Conservation (phyloP, 1,139 yeast species). For the Debaryomyces sp. region DNA sequence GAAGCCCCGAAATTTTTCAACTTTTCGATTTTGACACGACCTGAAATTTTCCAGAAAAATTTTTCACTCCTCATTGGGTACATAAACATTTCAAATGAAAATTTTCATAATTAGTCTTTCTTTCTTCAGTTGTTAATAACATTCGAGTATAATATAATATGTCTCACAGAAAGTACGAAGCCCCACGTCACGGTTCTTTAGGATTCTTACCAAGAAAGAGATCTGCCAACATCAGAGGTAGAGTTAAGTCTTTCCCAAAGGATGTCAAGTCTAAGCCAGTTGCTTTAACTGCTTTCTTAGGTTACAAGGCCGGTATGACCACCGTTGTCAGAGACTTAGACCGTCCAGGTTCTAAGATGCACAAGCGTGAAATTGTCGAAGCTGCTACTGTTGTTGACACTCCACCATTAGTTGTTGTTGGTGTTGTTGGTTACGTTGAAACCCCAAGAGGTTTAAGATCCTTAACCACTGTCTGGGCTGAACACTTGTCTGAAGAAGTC, state of each 20-base stretch:
- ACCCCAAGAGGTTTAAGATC: slow-evolving; percentile 99
- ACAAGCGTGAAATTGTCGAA: slow-evolving; percentile 99
- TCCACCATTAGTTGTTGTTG: slow-evolving; percentile 98
- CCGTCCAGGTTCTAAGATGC: slow-evolving; percentile 99
- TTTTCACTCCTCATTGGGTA: slow-evolving; percentile 10
- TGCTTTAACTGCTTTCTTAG: slow-evolving; percentile 98
- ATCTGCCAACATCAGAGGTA: slow-evolving; percentile 98
- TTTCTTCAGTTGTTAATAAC: slow-evolving; percentile 30
- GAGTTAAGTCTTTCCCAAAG: slow-evolving; percentile 99
- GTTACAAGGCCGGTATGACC: slow-evolving; percentile 99
- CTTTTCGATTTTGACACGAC: slow-evolving; percentile 15
- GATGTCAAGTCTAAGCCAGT: slow-evolving; percentile 98
- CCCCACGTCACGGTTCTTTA: slow-evolving; percentile 99
- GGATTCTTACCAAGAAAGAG: slow-evolving; percentile 99
- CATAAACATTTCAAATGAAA: slow-evolving; percentile 8
- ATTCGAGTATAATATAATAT: slow-evolving; percentile 40
- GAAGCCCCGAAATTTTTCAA: background rate
- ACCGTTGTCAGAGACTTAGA: slow-evolving; percentile 99
- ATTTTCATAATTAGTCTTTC: slow-evolving; percentile 5
- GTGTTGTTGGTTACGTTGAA: slow-evolving; percentile 99
- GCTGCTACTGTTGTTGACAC: slow-evolving; percentile 99
- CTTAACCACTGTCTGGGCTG: slow-evolving; percentile 99
- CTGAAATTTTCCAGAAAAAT: slow-evolving; percentile 11
- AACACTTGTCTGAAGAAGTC: slow-evolving; percentile 98
- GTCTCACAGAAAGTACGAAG: slow-evolving; percentile 99